These are phyloP conservation scores for Penium margaritaceum DNA, from an alignment of 139 green algal species.

Conservation along the genomic window DNA sequence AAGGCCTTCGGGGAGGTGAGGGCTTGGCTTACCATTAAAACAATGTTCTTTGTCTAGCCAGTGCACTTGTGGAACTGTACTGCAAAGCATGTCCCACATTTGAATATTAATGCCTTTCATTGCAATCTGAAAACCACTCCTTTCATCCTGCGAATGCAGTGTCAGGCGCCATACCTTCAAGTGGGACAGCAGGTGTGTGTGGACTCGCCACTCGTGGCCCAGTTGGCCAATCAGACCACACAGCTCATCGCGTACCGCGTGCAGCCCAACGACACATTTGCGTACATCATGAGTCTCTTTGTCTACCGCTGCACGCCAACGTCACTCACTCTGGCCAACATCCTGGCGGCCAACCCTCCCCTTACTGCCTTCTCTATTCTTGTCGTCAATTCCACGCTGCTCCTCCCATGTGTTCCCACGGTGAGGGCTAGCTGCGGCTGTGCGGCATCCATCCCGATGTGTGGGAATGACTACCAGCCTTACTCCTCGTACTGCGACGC, in stretches of 20 bases:
- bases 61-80: too few species aligned
- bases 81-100: too few species aligned
- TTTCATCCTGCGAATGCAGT: background rate
- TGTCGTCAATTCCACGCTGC: too few species aligned
- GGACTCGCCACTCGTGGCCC: background rate
- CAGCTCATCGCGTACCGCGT: background rate
- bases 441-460: too few species aligned
- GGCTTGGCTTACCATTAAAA: background rate
- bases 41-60: too few species aligned
- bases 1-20: too few species aligned
- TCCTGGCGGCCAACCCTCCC: background rate
- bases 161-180: background rate
- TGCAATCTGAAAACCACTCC: background rate
- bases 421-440: too few species aligned
- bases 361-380: too few species aligned
- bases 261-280: background rate
- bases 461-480: too few species aligned
- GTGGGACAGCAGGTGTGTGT: conserved; percentile 2
- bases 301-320: background rate
- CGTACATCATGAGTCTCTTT: background rate
- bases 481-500: too few species aligned
- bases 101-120: background rate
- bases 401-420: too few species aligned
- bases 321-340: background rate
- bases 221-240: too few species aligned